A percentile compares a stretch with the other conserved stretches of the same genome.
Conservation (phyloP, 371 early-diverging fungal species). For the Mucor indicus region DNA sequence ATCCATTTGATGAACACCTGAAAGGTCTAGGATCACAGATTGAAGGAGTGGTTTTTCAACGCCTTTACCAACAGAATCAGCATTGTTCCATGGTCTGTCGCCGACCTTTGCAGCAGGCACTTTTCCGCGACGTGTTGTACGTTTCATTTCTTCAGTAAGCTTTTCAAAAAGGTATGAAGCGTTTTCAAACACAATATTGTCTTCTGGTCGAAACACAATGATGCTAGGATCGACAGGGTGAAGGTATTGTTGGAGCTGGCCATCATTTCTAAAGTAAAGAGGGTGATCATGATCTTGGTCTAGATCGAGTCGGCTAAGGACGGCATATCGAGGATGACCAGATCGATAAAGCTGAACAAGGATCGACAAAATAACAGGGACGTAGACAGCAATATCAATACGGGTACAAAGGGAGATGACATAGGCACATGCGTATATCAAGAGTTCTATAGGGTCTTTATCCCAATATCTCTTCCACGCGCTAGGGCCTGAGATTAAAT, state of each 20-base stretch:
- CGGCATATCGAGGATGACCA: slow-evolving; percentile 58
- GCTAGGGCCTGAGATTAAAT: slow-evolving; percentile 53
- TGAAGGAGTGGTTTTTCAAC: slow-evolving; percentile 49
- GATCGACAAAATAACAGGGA: slow-evolving; percentile 62
- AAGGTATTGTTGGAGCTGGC: neutral
- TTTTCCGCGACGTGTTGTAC: slow-evolving; percentile 31
- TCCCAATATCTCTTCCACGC: slow-evolving; percentile 45
- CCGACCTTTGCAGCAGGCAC: slow-evolving; percentile 28
- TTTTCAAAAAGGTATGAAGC: slow-evolving; percentile 47
- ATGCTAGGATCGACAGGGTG: slow-evolving; percentile 52
- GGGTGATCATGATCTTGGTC: neutral
- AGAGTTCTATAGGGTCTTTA: slow-evolving; percentile 31
- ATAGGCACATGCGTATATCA: slow-evolving; percentile 34
- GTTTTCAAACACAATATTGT: slow-evolving; percentile 75
- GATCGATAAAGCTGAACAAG: slow-evolving; percentile 62
- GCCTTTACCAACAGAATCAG: slow-evolving; percentile 19
- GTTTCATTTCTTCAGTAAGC: slow-evolving; percentile 38
- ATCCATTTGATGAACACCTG: slow-evolving; percentile 77
- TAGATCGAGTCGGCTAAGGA: slow-evolving; percentile 29
- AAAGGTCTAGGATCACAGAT: slow-evolving; percentile 79
- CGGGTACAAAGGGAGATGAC: slow-evolving; percentile 60
- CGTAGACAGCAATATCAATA: slow-evolving; percentile 68
- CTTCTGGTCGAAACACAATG: slow-evolving; percentile 64
- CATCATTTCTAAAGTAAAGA: neutral
- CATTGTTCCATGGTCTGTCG: slow-evolving; percentile 47